Percentiles rank a stretch among this genome's conserved stretches.
Conservation (phyloP, 2,329 filamentous ascomycete genomes). For the Aspergillus latus region DNA sequence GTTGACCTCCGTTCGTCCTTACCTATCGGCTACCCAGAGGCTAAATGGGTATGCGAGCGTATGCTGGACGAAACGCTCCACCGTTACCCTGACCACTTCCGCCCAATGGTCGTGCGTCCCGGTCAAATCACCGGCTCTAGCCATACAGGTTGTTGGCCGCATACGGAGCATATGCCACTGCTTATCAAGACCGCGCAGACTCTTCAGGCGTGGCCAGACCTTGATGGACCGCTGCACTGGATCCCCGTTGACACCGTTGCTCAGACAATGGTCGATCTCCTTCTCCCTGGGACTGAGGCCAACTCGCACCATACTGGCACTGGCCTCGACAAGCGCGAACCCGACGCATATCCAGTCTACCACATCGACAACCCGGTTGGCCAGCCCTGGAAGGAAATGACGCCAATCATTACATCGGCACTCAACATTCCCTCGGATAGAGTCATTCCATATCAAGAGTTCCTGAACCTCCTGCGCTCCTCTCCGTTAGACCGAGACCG, state of each 20-base stretch:
- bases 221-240: slow-evolving; percentile 48
- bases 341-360: slow-evolving; percentile 39
- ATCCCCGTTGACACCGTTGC: slow-evolving; percentile 48
- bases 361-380: slow-evolving; percentile 50
- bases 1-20: slow-evolving; percentile 44
- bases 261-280: slow-evolving; percentile 34
- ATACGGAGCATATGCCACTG: slow-evolving; percentile 52
- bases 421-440: slow-evolving; percentile 33
- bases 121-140: slow-evolving; percentile 56
- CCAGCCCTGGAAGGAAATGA: slow-evolving; percentile 44
- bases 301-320: too few relatives aligned
- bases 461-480: slow-evolving; percentile 37
- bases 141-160: slow-evolving; percentile 56
- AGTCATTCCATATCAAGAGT: slow-evolving; percentile 42
- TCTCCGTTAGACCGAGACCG: slow-evolving; percentile 15
- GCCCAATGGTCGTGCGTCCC: slow-evolving; percentile 45
- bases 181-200: slow-evolving; percentile 54
- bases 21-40: slow-evolving; percentile 52
- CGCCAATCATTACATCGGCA: slow-evolving; percentile 30
- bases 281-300: slow-evolving; percentile 16
- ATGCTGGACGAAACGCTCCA: slow-evolving; percentile 53
- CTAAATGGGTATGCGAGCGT: slow-evolving; percentile 41
- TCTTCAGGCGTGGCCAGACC: slow-evolving; percentile 43
- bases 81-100: slow-evolving; percentile 43
- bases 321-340: neutral